A percentile compares a stretch with the other conserved stretches of the same genome.
phyloP scores from a whole-genome alignment of 1,139 yeast genomes.

The Pneumocystis oryctolagi region DNA sequence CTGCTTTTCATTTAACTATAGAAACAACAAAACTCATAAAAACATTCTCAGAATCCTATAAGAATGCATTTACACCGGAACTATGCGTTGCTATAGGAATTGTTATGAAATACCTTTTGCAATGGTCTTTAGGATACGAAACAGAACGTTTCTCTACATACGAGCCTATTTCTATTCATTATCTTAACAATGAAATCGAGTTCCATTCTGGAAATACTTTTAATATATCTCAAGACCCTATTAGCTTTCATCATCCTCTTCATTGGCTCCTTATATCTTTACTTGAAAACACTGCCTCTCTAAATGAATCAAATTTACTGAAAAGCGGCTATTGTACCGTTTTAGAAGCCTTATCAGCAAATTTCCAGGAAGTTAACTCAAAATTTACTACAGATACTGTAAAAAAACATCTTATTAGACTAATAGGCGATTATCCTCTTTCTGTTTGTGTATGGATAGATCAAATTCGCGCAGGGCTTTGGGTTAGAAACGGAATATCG shows the following conservation, averaged over 20 bases:
- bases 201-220: conserved; percentile 16
- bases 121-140: conserved; percentile 21
- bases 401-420: neutral
- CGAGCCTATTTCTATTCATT: conserved; percentile 17
- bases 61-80: conserved; percentile 6
- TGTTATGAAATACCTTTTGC: conserved; percentile 18
- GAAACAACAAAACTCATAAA: conserved; percentile 27
- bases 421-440: conserved; percentile 36
- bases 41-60: conserved; percentile 25
- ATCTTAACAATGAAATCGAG: conserved; percentile 17
- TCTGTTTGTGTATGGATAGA: conserved; percentile 59
- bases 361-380: neutral
- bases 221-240: conserved; percentile 33
- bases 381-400: neutral
- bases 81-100: conserved; percentile 16
- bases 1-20: conserved; percentile 61
- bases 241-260: conserved; percentile 67
- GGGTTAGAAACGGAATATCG: conserved; percentile 82
- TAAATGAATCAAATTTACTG: neutral
- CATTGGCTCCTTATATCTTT: conserved; percentile 63
- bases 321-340: neutral
- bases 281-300: conserved; percentile 34
- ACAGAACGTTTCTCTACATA: neutral
- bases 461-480: conserved; percentile 65
- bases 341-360: neutral